phyloP scores from a whole-genome alignment of 2,329 filamentous ascomycete genomes.

The Triangularia verruculosa region DNA sequence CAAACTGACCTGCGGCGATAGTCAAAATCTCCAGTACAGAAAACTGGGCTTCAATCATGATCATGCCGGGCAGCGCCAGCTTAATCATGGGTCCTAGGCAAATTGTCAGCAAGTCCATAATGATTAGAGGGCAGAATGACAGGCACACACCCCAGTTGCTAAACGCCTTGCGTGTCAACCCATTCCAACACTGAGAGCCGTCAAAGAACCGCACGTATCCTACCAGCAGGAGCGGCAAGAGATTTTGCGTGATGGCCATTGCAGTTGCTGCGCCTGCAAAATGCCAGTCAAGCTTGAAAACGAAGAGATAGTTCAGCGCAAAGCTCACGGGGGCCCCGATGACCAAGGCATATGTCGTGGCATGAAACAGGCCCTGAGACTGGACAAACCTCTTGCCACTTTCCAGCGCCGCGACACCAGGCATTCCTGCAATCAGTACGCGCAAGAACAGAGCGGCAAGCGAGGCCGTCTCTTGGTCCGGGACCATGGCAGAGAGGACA shows the following conservation, averaged over 20 bases:
- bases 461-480: constrained; percentile 66
- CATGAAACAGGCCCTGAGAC: constrained; percentile 75
- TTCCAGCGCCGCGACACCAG: constrained; percentile 75
- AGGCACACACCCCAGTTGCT: constrained; percentile 31
- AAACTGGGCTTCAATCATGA: constrained; percentile 67
- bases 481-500: constrained; percentile 63
- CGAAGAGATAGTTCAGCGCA: constrained; percentile 73
- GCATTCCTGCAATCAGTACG: constrained; percentile 66
- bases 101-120: background rate
- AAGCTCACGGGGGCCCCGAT: constrained; percentile 76
- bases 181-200: constrained; percentile 79
- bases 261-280: constrained; percentile 82
- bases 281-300: constrained; percentile 66
- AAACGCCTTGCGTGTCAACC: constrained; percentile 56
- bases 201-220: constrained; percentile 72
- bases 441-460: constrained; percentile 74
- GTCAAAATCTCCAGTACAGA: constrained; percentile 59
- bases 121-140: too few species aligned
- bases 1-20: constrained; percentile 62
- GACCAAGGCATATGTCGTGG: constrained; percentile 72
- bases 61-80: constrained; percentile 65
- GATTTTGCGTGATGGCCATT: constrained; percentile 72
- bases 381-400: constrained; percentile 76
- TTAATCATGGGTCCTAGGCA: constrained; percentile 63
- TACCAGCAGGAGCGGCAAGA: constrained; percentile 74